Conservation (phyloP, 2,329 filamentous ascomycete species). For the Emergomyces pasteurianus region DNA sequence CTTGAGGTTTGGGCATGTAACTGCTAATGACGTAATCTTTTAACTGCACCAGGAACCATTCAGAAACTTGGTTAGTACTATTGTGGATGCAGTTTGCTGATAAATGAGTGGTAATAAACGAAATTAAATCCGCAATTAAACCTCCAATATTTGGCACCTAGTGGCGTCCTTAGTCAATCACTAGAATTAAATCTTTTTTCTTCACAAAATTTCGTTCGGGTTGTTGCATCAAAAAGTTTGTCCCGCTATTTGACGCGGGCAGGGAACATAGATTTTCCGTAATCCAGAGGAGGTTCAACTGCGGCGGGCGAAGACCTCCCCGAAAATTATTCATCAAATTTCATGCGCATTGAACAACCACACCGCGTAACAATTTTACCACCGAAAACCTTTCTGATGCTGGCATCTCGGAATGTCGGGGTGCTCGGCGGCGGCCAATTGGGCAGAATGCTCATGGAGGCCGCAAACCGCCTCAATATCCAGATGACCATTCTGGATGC, state of each 20-base stretch:
- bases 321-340: neutral
- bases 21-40: neutral
- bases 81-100: neutral
- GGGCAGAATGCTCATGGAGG: conserved; percentile 86
- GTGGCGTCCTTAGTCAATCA: neutral
- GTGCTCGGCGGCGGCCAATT: conserved; percentile 59
- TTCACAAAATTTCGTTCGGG: neutral
- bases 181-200: neutral
- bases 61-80: too few species aligned
- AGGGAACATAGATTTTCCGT: neutral
- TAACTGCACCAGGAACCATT: neutral
- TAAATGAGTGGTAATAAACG: neutral
- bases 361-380: neutral
- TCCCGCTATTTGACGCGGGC: neutral
- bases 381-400: neutral
- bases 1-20: too few species aligned
- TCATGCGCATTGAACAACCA: neutral
- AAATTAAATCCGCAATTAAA: neutral
- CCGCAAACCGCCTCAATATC: conserved; percentile 67
- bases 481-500: conserved; percentile 69
- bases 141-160: neutral
- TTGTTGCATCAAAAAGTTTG: neutral
- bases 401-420: conserved; percentile 26
- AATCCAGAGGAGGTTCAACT: neutral
- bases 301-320: neutral